Conservation (phyloP, 345 rosid genomes). For the Hevea brasiliensis region DNA sequence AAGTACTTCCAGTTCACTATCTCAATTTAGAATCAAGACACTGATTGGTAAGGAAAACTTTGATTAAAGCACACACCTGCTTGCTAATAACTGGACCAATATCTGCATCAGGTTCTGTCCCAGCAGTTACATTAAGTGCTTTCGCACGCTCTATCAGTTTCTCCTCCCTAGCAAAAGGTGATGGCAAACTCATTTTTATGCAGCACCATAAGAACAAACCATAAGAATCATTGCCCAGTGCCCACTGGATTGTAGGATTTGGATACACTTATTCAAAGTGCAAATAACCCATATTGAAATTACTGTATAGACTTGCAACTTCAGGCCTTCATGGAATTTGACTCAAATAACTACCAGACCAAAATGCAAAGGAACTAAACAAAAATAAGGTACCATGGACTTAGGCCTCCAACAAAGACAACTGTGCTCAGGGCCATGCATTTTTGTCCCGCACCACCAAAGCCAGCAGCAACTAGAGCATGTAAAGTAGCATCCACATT, state of each 20-base stretch:
- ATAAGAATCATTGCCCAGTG: not conserved
- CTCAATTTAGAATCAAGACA: not conserved
- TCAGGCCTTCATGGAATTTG: not conserved
- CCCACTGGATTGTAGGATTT: not conserved
- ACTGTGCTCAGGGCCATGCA: constrained; percentile 47
- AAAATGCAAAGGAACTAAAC: not conserved
- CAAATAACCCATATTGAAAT: not conserved
- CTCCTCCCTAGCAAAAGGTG: constrained; percentile 50
- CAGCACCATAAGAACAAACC: not conserved
- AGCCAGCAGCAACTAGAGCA: constrained; percentile 56
- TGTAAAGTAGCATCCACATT: constrained; percentile 53
- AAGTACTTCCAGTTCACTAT: not conserved
- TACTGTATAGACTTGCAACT: not conserved
- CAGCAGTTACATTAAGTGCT: constrained; percentile 51
- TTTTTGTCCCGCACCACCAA: constrained; percentile 68
- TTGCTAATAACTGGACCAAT: constrained; percentile 66
- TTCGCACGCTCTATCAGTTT: constrained; percentile 51
- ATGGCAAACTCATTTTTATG: constrained; percentile 2
- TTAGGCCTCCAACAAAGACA: constrained; percentile 57
- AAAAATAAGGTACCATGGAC: constrained; percentile 39
- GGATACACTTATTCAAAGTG: not conserved
- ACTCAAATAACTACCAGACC: not conserved
- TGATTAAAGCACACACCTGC: constrained; percentile 38
- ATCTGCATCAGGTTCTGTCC: constrained; percentile 57
- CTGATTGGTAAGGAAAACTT: not conserved